Percentiles rank a stretch among this genome's conserved stretches.
Evolutionary conservation across 257 asterid species (phyloP).

Genomic region (Capsicum rhomboideum): DNA sequence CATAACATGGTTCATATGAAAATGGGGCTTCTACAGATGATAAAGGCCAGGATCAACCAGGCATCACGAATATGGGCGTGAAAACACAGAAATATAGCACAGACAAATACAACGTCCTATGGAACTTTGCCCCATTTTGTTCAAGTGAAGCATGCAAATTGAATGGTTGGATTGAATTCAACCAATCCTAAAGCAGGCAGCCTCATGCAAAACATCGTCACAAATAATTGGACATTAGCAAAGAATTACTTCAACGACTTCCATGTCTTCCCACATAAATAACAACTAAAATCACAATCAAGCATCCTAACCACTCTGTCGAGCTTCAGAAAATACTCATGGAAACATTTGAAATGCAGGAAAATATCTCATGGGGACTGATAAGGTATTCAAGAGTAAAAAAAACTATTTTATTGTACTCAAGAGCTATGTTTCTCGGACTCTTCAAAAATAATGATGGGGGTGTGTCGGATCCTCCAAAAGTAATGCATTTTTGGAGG

Average conservation of each 20-base stretch:
- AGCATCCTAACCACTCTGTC: background rate
- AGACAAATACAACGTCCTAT: background rate
- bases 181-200: background rate
- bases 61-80: background rate
- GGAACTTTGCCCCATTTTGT: background rate
- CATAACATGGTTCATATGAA: background rate
- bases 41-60: background rate
- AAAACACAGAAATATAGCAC: background rate
- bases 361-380: background rate
- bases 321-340: background rate
- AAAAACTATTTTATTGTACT: background rate
- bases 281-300: background rate
- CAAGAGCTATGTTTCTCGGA: too few species aligned
- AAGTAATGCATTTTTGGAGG: too few species aligned
- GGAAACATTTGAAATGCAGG: background rate
- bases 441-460: too few species aligned
- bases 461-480: too few species aligned
- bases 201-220: background rate
- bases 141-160: background rate
- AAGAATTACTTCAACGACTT: background rate
- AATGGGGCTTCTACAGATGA: background rate
- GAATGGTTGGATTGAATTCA: background rate
- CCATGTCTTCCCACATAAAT: background rate
- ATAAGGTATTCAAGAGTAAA: background rate
- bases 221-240: background rate